Evolutionary conservation across 2,329 filamentous ascomycete species (phyloP).

Genomic region (Berkeleyomyces basicola): DNA sequence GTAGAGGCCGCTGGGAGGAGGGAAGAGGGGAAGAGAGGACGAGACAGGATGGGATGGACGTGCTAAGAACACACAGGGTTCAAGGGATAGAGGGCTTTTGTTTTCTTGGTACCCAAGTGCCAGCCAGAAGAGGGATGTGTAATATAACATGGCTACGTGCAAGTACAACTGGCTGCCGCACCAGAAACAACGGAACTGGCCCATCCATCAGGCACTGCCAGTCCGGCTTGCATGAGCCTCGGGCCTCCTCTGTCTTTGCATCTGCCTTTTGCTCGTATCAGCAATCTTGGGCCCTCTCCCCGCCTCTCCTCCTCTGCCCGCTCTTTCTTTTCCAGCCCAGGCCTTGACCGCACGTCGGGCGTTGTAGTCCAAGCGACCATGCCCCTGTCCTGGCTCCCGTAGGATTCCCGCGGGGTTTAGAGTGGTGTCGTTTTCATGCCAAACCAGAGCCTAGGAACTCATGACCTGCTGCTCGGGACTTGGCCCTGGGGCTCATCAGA

Average conservation of each 20-base stretch:
- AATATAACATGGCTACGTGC: neutral
- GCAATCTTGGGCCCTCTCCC: neutral
- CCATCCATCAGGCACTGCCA: too few relatives aligned
- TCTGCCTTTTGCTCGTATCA: neutral
- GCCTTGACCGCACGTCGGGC: neutral
- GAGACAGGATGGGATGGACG: neutral
- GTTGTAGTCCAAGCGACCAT: neutral
- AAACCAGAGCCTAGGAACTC: neutral
- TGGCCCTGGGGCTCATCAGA: neutral
- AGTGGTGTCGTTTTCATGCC: neutral
- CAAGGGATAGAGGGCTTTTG: neutral
- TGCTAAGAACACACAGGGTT: neutral
- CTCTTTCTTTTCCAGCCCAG: neutral
- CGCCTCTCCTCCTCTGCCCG: neutral
- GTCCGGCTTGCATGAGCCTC: too few relatives aligned
- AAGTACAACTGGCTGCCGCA: neutral
- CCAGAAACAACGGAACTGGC: too few relatives aligned
- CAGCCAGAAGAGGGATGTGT: neutral
- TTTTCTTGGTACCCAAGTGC: neutral
- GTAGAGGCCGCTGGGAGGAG: neutral
- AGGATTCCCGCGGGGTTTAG: neutral
- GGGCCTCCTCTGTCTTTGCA: neutral
- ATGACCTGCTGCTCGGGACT: neutral
- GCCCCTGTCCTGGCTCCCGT: neutral
- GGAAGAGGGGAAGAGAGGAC: neutral